These are phyloP conservation scores for Viola pubescens DNA, from an alignment of 441 rosid genomes.

Conservation along the genomic window DNA sequence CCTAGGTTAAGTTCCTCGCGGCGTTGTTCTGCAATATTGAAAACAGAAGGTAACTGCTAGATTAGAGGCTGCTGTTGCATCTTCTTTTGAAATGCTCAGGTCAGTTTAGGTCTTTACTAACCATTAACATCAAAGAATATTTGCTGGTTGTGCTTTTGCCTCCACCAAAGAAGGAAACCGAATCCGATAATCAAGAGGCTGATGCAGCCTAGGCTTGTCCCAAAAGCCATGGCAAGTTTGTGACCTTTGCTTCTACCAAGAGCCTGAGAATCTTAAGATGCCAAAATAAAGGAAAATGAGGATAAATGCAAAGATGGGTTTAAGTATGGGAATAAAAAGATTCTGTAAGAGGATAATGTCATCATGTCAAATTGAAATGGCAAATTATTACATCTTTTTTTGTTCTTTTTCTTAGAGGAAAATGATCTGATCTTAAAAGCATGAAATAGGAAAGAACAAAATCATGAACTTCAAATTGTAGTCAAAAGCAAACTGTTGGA, in stretches of 20 bases:
- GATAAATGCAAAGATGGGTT: neutral
- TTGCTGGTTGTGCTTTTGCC: slow-evolving; percentile 68
- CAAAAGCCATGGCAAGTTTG: slow-evolving; percentile 65
- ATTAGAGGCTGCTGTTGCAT: neutral
- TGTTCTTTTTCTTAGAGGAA: no score
- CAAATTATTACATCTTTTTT: neutral
- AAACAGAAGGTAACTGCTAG: slow-evolving; percentile 8
- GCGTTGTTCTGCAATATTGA: slow-evolving; percentile 35
- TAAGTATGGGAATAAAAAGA: neutral
- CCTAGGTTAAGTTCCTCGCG: slow-evolving; percentile 68
- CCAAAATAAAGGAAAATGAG: slow-evolving; percentile 13
- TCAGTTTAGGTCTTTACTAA: slow-evolving; percentile 18
- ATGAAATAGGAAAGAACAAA: neutral
- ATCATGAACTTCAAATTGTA: slow-evolving; percentile 13
- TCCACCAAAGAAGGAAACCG: slow-evolving; percentile 72
- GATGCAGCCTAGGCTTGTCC: slow-evolving; percentile 61
- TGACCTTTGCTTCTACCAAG: slow-evolving; percentile 39
- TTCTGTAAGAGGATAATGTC: neutral
- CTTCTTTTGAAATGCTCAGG: neutral
- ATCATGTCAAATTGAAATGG: slow-evolving; percentile 1
- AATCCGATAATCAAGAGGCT: slow-evolving; percentile 57
- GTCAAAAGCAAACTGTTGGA: slow-evolving; percentile 16
- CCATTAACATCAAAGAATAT: slow-evolving; percentile 84
- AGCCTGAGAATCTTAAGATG: slow-evolving; percentile 35
- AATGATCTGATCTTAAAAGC: neutral